These are phyloP conservation scores for Carex scoparia DNA, from an alignment of 176 grass and related monocot species.

Conservation along the genomic window DNA sequence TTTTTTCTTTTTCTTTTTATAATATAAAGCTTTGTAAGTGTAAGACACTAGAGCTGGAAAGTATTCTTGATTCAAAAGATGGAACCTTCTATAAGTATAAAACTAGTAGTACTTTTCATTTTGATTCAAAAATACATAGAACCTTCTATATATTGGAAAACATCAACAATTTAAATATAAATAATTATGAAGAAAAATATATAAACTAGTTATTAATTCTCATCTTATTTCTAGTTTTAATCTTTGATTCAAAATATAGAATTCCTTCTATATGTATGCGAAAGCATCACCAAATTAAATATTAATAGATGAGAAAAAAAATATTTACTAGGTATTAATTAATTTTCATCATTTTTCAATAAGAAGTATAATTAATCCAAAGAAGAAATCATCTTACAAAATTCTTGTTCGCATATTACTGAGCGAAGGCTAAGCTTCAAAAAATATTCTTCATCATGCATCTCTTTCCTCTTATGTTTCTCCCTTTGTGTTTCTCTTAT, in stretches of 20 bases:
- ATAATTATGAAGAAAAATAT: no score
- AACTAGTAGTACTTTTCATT: no score
- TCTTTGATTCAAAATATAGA: no score
- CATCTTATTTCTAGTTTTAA: no score
- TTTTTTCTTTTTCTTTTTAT: no score
- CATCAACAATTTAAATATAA: background rate
- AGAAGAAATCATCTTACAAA: background rate
- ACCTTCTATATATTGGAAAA: background rate
- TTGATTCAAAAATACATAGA: no score
- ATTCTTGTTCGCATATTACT: background rate
- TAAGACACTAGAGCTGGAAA: background rate
- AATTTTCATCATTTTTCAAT: background rate
- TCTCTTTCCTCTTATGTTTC: background rate
- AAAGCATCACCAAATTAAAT: no score
- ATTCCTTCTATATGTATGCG: no score
- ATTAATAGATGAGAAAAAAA: no score
- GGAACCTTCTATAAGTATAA: background rate
- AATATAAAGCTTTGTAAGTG: background rate
- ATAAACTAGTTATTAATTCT: no score
- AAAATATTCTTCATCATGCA: background rate
- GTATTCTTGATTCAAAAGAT: background rate
- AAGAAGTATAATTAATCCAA: background rate
- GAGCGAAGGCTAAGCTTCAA: conserved; percentile 8
- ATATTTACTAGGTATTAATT: background rate
- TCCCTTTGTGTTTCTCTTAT: background rate